A percentile compares a stretch with the other conserved stretches of the same genome.
These are phyloP conservation scores for Eremochloa ophiuroides DNA, from an alignment of 176 grass and related monocot genomes.

Conservation along the genomic window DNA sequence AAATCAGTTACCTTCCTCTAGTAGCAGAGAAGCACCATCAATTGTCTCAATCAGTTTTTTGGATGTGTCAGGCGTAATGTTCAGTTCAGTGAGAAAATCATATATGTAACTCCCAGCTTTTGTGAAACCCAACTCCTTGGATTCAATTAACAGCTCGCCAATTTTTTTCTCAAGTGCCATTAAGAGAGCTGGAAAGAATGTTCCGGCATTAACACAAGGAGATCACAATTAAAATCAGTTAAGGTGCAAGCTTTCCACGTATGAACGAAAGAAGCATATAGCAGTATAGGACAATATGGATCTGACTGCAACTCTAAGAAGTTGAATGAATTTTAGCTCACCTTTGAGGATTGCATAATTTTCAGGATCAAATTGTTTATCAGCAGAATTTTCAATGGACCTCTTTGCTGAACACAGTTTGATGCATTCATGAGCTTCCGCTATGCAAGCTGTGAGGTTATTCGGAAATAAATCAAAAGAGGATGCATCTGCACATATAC, in stretches of 20 bases:
- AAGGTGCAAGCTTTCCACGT: slow-evolving; percentile 19
- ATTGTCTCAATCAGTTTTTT: slow-evolving; percentile 92
- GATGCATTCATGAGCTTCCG: slow-evolving; percentile 91
- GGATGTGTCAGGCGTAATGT: slow-evolving; percentile 85
- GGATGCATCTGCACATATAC: slow-evolving; percentile 95
- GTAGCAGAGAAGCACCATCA: slow-evolving; percentile 76
- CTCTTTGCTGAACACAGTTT: slow-evolving; percentile 69
- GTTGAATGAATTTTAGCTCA: slow-evolving; percentile 5
- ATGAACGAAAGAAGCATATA: neutral
- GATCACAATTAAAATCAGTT: slow-evolving; percentile 18
- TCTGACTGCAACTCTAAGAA: neutral
- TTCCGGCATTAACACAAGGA: slow-evolving; percentile 7
- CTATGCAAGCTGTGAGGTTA: slow-evolving; percentile 68
- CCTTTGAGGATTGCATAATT: slow-evolving; percentile 99
- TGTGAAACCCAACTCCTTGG: slow-evolving; percentile 85
- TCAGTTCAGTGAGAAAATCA: slow-evolving; percentile 88
- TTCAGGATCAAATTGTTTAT: slow-evolving; percentile 93
- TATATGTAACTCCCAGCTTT: slow-evolving; percentile 78
- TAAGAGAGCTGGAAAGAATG: slow-evolving; percentile 66
- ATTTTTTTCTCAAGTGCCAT: slow-evolving; percentile 85
- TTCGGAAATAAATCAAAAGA: slow-evolving; percentile 86
- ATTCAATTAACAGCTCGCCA: slow-evolving; percentile 66
- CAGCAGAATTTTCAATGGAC: slow-evolving; percentile 58
- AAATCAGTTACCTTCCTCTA: slow-evolving; percentile 80
- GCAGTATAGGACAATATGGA: neutral